phyloP scores from a whole-genome alignment of 768 basidiomycete genomes.

The Baorangia bicolor region DNA sequence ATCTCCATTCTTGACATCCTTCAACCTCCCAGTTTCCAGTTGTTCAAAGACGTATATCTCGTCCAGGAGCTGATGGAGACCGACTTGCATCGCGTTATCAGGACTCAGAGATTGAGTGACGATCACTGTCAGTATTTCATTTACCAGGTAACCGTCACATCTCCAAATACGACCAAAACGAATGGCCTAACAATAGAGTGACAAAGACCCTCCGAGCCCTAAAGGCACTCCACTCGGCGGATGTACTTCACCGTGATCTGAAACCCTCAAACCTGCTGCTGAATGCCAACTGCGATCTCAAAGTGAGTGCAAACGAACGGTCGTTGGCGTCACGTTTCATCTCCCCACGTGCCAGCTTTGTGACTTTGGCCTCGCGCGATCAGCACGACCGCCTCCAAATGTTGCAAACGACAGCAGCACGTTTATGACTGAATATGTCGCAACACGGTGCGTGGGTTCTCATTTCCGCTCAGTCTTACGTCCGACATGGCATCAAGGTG shows the following conservation, averaged over 20 bases:
- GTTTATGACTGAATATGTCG: conserved; percentile 93
- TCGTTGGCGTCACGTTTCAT: conserved; percentile 1
- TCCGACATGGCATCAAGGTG: conserved; percentile 49
- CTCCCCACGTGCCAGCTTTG: conserved; percentile 50
- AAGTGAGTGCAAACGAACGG: conserved; percentile 47
- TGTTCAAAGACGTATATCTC: conserved; percentile 83
- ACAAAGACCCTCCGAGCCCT: conserved; percentile 81
- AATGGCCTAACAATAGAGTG: background rate
- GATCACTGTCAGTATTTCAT: conserved; percentile 98
- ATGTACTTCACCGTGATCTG: conserved; percentile 93
- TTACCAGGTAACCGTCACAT: conserved; percentile 66
- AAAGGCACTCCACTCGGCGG: conserved; percentile 93
- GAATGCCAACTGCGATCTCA: conserved; percentile 96
- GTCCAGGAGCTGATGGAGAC: conserved; percentile 85
- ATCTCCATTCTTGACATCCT: conserved; percentile 96
- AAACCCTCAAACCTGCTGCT: conserved; percentile 95
- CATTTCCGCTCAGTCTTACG: background rate
- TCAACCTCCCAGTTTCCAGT: conserved; percentile 68
- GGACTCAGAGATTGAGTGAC: conserved; percentile 90
- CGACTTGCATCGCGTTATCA: conserved; percentile 94
- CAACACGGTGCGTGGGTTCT: conserved; percentile 61
- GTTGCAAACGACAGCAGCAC: conserved; percentile 74
- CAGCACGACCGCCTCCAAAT: conserved; percentile 69
- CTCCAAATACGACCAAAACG: background rate
- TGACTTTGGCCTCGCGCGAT: conserved; percentile 87